A percentile compares a stretch with the other conserved stretches of the same genome.
phyloP scores from a whole-genome alignment of 352 stramenopile species.

The Sclerospora graminicola region DNA sequence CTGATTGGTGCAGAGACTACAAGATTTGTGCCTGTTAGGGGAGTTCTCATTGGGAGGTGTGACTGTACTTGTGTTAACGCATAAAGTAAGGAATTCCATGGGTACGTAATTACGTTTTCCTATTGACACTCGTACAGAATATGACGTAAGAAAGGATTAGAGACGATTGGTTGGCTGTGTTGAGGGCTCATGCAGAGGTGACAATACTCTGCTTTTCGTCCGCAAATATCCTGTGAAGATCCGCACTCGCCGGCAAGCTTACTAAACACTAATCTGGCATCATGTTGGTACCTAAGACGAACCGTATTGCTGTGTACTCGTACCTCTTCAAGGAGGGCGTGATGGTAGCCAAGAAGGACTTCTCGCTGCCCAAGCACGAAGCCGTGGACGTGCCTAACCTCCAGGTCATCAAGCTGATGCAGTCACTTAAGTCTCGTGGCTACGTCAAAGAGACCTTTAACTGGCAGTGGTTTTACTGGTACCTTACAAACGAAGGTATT shows the following conservation, averaged over 20 bases:
- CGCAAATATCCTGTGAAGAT: constrained; percentile 67
- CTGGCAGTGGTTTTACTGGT: constrained; percentile 99
- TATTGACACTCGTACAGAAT: constrained; percentile 9
- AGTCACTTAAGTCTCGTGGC: constrained; percentile 95
- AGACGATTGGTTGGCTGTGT: constrained; percentile 27
- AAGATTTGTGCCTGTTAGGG: too few species aligned
- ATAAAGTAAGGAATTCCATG: neutral
- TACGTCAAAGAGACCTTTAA: constrained; percentile 99
- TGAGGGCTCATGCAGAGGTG: too few species aligned
- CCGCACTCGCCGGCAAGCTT: constrained; percentile 86
- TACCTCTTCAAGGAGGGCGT: constrained; percentile 95
- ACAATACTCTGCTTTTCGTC: constrained; percentile 45
- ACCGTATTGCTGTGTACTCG: constrained; percentile 97
- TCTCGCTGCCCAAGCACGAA: constrained; percentile 86
- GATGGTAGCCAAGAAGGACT: constrained; percentile 89
- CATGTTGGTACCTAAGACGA: constrained; percentile 96
- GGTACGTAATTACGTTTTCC: constrained; percentile 15
- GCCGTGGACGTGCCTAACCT: constrained; percentile 98
- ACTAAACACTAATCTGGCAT: constrained; percentile 43
- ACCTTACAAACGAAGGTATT: constrained; percentile 98
- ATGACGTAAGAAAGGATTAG: constrained; percentile 1
- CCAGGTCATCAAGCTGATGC: constrained; percentile 97
- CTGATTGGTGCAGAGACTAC: too few species aligned
- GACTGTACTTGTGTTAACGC: too few species aligned
- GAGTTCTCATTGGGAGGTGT: too few species aligned